These are phyloP conservation scores for Paecilomyces variotii DNA, from an alignment of 2,329 filamentous ascomycete species.

Conservation along the genomic window DNA sequence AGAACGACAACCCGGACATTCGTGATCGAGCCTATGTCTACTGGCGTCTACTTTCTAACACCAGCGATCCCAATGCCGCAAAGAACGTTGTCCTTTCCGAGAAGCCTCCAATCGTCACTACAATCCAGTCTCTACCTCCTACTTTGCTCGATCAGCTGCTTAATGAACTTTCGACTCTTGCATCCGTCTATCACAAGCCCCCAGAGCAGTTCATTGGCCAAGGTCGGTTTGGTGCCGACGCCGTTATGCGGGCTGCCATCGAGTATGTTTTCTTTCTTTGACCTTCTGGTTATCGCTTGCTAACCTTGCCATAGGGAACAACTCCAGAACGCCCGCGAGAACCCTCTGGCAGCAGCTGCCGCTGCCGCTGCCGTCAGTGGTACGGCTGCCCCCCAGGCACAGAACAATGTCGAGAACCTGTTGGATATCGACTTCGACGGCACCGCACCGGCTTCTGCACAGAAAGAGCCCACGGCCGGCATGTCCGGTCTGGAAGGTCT, in stretches of 20 bases:
- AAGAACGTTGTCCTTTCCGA: slow-evolving; percentile 91
- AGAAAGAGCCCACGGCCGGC: slow-evolving; percentile 53
- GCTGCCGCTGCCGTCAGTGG: slow-evolving; percentile 55
- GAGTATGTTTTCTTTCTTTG: slow-evolving; percentile 45
- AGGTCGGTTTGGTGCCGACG: slow-evolving; percentile 86
- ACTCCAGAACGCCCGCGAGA: slow-evolving; percentile 82
- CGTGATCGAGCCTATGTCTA: slow-evolving; percentile 96
- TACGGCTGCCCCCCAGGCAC: slow-evolving; percentile 44
- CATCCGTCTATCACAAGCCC: slow-evolving; percentile 97
- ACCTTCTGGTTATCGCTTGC: background rate
- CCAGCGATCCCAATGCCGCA: slow-evolving; percentile 76
- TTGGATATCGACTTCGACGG: slow-evolving; percentile 96
- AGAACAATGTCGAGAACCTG: slow-evolving; percentile 85
- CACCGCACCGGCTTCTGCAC: slow-evolving; percentile 78
- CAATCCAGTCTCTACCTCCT: slow-evolving; percentile 80
- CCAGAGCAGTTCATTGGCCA: slow-evolving; percentile 97
- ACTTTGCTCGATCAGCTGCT: slow-evolving; percentile 84
- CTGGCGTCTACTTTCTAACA: slow-evolving; percentile 80
- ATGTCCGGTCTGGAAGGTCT: slow-evolving; percentile 55
- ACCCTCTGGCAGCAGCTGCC: slow-evolving; percentile 81
- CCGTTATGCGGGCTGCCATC: slow-evolving; percentile 89
- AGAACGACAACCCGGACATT: slow-evolving; percentile 97
- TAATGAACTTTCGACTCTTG: slow-evolving; percentile 82
- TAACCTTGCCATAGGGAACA: slow-evolving; percentile 54
- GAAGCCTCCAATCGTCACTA: slow-evolving; percentile 88